Evolutionary conservation across 1,139 yeast species (phyloP), one percentile per base, ranked within the genome.

Genomic region (Blastobotrys serpentis): DNA sequence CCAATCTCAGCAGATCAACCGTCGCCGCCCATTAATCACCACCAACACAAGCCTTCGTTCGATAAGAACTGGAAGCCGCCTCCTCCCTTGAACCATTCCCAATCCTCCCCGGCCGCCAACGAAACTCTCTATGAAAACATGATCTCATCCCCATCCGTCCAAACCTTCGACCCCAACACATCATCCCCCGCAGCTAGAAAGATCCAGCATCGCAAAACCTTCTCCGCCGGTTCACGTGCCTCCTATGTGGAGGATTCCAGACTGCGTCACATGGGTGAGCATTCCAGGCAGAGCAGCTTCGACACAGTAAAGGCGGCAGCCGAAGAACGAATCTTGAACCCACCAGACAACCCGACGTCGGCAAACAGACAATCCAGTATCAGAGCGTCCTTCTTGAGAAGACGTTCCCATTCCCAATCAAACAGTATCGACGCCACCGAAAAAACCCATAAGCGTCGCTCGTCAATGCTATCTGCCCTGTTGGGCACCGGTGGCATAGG

Each of bases 31-130:
- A 11, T 4, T 29, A 4, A 6, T 14, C 23, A 32, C 18, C 29
- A 19, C n/a, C 29, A 41, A 11, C 25, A 16, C 26, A 13, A 14
- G 19, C 38, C 32, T 3, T 60, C 64, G n/a, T 60, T 60, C 41
- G 61, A 61, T 49, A 52, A 53, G 19, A 55, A 59, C 43, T 61
- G 64, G 64, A 52, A 53, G 16, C 60, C 50, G 19, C 63, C 63
- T 3, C 48, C 43, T 26, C 41, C 19, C 17, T 13, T 45, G 26
- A 34, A 40, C 40, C 40, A 45, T 30, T 37, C 47, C 18, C 4
- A 7, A 3, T 36, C 40, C 8, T 17, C 40, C 5, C 40, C 40
- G 22, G n/a, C 40, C 13, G 23, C 40, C 4, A 23, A 36, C 7
- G 13, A 18, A 11, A 23, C 43, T 11, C 30, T 44, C n/a, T 42